These are phyloP conservation scores for Talaromyces sp. DNA, from an alignment of 2,329 filamentous ascomycete species.

Conservation along the genomic window DNA sequence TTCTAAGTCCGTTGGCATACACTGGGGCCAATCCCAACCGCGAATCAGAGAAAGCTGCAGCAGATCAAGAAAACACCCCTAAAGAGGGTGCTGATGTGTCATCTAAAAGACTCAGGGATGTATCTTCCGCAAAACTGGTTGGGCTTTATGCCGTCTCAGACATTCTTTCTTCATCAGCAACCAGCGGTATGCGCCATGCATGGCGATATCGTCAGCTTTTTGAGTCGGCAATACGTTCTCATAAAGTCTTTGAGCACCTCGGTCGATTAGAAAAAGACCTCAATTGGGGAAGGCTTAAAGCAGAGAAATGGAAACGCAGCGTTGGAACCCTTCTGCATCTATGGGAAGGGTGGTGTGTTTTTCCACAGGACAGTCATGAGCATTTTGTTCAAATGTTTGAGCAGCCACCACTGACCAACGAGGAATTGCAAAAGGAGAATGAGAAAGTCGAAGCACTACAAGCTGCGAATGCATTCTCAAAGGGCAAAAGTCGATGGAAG, in stretches of 20 bases:
- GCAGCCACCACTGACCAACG: constrained; percentile 62
- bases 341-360: constrained; percentile 69
- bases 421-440: constrained; percentile 48
- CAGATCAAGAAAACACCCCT: constrained; percentile 39
- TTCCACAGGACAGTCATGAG: constrained; percentile 73
- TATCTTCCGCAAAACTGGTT: constrained; percentile 73
- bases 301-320: constrained; percentile 83
- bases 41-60: constrained; percentile 32
- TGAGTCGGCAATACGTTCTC: constrained; percentile 68
- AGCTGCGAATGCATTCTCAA: constrained; percentile 37
- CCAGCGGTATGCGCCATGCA: constrained; percentile 76
- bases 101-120: constrained; percentile 58
- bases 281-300: constrained; percentile 77
- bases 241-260: constrained; percentile 73
- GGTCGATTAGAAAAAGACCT: constrained; percentile 72
- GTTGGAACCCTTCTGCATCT: constrained; percentile 68
- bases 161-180: constrained; percentile 75
- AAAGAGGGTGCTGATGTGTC: constrained; percentile 37
- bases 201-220: constrained; percentile 86
- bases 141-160: constrained; percentile 80
- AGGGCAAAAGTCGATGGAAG: constrained; percentile 51
- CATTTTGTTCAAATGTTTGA: constrained; percentile 71
- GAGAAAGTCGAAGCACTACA: constrained; percentile 47
- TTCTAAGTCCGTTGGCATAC: constrained; percentile 74
- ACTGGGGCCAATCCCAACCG: constrained; percentile 68